Conservation (phyloP, 805 yeast genomes). For the Saccharomycopsis oosterbeekiorum region DNA sequence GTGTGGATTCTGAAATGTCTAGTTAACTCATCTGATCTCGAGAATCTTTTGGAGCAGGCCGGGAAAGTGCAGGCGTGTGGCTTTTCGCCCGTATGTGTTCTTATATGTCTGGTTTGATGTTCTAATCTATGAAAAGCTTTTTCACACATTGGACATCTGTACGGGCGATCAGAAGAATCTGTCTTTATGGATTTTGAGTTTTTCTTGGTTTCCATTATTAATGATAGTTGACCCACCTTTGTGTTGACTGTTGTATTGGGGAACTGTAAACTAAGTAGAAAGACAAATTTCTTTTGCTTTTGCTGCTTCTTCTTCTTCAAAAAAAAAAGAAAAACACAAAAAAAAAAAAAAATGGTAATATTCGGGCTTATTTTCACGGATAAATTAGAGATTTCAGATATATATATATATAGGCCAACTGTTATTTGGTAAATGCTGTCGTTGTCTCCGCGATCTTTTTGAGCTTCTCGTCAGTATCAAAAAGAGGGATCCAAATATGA, state of each 20-base stretch:
- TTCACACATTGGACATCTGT: slow-evolving; percentile 64
- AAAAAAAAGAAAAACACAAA: too few species aligned
- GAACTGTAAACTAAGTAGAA: too few species aligned
- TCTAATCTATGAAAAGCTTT: slow-evolving; percentile 69
- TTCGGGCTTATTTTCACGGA: too few species aligned
- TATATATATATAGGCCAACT: too few species aligned
- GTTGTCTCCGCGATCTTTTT: too few species aligned
- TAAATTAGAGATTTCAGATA: too few species aligned
- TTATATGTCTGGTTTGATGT: slow-evolving; percentile 69
- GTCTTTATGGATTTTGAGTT: neutral
- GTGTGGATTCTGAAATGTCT: slow-evolving; percentile 66
- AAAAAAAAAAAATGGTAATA: too few species aligned
- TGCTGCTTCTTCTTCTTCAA: too few species aligned
- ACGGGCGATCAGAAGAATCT: slow-evolving; percentile 39
- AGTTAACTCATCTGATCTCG: slow-evolving; percentile 65
- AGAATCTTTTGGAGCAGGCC: slow-evolving; percentile 58
- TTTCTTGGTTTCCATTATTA: slow-evolving; percentile 1
- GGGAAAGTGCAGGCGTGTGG: slow-evolving; percentile 71
- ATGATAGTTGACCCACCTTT: neutral
- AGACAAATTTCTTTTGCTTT: too few species aligned
- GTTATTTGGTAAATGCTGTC: too few species aligned
- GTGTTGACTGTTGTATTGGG: neutral
- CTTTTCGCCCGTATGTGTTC: slow-evolving; percentile 76
- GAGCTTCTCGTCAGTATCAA: too few species aligned
- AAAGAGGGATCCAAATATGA: too few species aligned